A percentile compares a stretch with the other conserved stretches of the same genome.
Conservation (phyloP, 2,329 filamentous ascomycete genomes). For the Exserohilum turcica region DNA sequence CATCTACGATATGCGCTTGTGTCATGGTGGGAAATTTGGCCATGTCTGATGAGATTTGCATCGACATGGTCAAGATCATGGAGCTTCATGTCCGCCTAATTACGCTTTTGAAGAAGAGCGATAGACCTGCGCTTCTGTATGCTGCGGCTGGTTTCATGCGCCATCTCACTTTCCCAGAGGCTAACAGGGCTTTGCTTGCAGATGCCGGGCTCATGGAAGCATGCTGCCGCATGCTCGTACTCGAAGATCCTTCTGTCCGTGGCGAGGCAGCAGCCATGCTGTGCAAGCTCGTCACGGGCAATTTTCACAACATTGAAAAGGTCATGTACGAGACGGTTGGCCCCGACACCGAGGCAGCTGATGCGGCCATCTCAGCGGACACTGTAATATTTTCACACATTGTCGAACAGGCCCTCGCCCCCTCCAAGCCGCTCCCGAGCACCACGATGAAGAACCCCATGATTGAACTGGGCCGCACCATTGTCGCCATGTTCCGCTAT, state of each 20-base stretch:
- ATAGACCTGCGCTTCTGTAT: constrained; percentile 41
- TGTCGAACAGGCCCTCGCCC: constrained; percentile 38
- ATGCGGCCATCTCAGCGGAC: constrained; percentile 22
- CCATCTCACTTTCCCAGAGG: constrained; percentile 44
- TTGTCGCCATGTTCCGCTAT: constrained; percentile 31
- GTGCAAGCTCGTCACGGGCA: constrained; percentile 41
- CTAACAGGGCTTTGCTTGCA: constrained; percentile 37
- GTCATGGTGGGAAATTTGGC: constrained; percentile 48
- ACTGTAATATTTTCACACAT: constrained; percentile 37
- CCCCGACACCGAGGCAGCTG: constrained; percentile 17
- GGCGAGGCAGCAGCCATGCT: constrained; percentile 45
- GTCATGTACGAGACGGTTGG: constrained; percentile 32
- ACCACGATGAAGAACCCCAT: constrained; percentile 48
- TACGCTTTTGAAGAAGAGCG: constrained; percentile 31
- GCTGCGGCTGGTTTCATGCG: constrained; percentile 46
- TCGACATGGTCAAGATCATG: constrained; percentile 43
- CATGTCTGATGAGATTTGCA: constrained; percentile 42
- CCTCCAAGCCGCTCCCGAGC: constrained; percentile 41
- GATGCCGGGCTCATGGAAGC: constrained; percentile 40
- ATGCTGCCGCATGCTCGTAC: constrained; percentile 36
- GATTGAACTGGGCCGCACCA: constrained; percentile 40
- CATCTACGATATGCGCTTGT: constrained; percentile 42
- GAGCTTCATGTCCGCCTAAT: constrained; percentile 38
- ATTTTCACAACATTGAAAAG: constrained; percentile 38
- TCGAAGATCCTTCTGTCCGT: constrained; percentile 38